Evolutionary conservation across 495 filamentous ascomycete species (phyloP).

Genomic region (Lasiosphaeria ovina): DNA sequence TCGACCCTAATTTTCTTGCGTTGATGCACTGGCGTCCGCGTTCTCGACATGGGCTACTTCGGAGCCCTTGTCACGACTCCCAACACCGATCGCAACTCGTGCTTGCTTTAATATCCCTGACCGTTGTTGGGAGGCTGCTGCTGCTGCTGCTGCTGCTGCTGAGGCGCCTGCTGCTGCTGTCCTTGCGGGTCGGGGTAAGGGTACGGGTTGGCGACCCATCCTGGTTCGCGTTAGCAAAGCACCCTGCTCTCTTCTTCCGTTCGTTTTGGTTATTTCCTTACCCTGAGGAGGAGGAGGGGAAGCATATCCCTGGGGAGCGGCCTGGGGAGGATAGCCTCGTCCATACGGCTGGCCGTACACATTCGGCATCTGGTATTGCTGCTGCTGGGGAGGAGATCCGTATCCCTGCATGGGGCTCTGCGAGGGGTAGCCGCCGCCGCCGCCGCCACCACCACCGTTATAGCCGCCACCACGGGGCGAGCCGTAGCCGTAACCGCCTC

Average conservation of each 20-base stretch:
- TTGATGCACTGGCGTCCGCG: background rate
- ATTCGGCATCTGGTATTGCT: conserved; percentile 29
- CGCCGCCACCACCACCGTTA: conserved; percentile 40
- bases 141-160: conserved; percentile 27
- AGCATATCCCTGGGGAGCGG: conserved; percentile 27
- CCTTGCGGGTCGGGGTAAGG: conserved; percentile 42
- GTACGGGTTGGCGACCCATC: conserved; percentile 28
- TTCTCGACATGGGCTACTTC: conserved; percentile 2
- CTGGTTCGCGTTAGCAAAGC: conserved; percentile 23
- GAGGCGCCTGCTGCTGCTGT: conserved; percentile 8
- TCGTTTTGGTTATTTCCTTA: conserved; percentile 23
- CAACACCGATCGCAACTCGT: conserved; percentile 5
- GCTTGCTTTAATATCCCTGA: conserved; percentile 26
- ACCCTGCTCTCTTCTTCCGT: conserved; percentile 10
- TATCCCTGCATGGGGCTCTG: conserved; percentile 29
- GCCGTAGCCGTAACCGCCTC: conserved; percentile 15
- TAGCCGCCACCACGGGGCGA: background rate
- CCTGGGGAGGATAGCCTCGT: conserved; percentile 28
- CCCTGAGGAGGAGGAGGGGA: conserved; percentile 38
- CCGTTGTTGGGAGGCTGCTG: conserved; percentile 35
- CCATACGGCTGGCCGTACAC: conserved; percentile 27
- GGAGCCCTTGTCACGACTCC: conserved; percentile 12
- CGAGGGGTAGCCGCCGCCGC: conserved; percentile 25
- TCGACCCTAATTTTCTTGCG: conserved; percentile 3
- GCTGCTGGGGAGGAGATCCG: conserved; percentile 37